Base-by-base conservation (phyloP, 1,284 basidiomycete genomes). In the Trametes sp. region DNA sequence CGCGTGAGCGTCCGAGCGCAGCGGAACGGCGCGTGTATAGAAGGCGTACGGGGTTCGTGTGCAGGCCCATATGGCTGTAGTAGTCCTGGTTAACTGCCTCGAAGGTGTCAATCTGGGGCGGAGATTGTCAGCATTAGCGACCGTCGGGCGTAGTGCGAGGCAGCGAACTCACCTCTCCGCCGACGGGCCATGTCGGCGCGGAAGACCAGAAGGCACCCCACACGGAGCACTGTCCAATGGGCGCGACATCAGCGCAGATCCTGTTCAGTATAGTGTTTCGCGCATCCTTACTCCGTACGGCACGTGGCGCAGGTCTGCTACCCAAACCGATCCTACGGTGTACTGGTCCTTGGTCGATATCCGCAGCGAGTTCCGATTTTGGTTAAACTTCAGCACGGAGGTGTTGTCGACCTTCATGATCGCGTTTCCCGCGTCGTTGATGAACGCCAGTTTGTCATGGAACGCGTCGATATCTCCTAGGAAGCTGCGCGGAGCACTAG, bases 351-450 rank as follows among this genome's bases (percentile, higher is more conserved):
- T 82, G 16, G 83, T 82, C 9, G 85, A 76, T 60, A 93, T 86
- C 46, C 89, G 84, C 26, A 93, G 83, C 0, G 87, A 85, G 69
- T 92, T 87, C 58, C 92, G 83, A 71, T 92, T 92, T 50, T 89
- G 72, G 65, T 87, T 86, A 69, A 80, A 88, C 4, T 76, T 70
- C 31, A 90, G 82, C 7, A 70, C 81, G 5, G 85, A 79, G 24
- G 83, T 83, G 71, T 92, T 90, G 75, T 92, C 90, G 16, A 92
- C 88, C 70, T 83, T 83, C 72, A 93, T 88, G 71, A 93, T 86
- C 2, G 89, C 90, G 62, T 87, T 88, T 7, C 82, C 79, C 0
- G 84, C 70, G 66, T 85, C 81, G 59, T 82, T 81, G n/a, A 91
- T 82, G 70, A 83, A 91, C 1, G 89, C 85, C 31, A 93, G 84